Percentiles rank a stretch among this genome's conserved stretches.
Evolutionary conservation across 805 yeast species (phyloP).

Genomic region (Grigorovia transvaalensis): DNA sequence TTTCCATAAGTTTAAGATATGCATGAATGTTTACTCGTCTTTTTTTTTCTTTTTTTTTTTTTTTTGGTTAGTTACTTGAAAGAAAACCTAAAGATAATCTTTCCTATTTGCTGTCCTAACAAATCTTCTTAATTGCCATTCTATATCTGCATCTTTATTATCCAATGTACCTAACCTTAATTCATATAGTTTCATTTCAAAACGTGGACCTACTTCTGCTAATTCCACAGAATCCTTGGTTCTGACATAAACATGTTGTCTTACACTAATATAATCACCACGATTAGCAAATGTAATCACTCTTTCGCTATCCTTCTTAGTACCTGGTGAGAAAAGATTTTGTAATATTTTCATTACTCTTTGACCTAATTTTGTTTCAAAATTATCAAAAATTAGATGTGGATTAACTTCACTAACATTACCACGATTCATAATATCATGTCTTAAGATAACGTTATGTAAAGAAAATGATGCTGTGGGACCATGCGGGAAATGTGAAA

Average conservation of each 20-base stretch:
- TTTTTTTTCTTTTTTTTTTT: too few relatives aligned
- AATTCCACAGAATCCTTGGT: conserved; percentile 83
- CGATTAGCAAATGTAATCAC: conserved; percentile 87
- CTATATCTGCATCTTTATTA: conserved; percentile 94
- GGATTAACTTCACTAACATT: conserved; percentile 89
- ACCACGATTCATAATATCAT: conserved; percentile 78
- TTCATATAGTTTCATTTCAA: conserved; percentile 91
- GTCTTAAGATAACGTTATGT: conserved; percentile 90
- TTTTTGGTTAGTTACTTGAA: too few relatives aligned
- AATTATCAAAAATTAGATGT: conserved; percentile 86
- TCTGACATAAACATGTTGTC: conserved; percentile 90
- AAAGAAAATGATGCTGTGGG: conserved; percentile 91
- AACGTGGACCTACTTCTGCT: conserved; percentile 97
- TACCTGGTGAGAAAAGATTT: conserved; percentile 95
- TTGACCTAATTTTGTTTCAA: conserved; percentile 68
- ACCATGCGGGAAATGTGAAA: conserved; percentile 96
- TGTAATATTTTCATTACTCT: conserved; percentile 73
- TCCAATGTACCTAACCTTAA: conserved; percentile 83
- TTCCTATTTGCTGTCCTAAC: conserved; percentile 93
- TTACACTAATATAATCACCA: conserved; percentile 85
- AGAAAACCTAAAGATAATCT: conserved; percentile 47
- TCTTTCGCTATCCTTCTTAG: conserved; percentile 75
- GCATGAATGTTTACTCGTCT: neutral
- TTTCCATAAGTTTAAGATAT: neutral
- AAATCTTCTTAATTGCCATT: conserved; percentile 89